Evolutionary conservation across 1,284 basidiomycete species (phyloP).

Genomic region (Ceratobasidium sp.): DNA sequence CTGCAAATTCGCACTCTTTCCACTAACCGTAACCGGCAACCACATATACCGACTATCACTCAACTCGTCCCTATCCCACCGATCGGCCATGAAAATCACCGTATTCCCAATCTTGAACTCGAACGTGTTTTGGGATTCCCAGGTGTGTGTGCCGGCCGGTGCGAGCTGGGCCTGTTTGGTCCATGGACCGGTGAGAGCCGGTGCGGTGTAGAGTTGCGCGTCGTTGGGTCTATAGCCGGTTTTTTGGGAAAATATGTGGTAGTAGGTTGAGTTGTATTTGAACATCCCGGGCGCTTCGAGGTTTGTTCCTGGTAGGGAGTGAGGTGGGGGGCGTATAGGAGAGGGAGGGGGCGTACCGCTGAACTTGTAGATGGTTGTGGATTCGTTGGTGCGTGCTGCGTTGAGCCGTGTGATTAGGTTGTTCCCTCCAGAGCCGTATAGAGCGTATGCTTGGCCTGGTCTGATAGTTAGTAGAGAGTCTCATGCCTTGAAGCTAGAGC

Average conservation of each 20-base stretch:
- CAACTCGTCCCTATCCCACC: conserved; percentile 50
- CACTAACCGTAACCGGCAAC: conserved; percentile 53
- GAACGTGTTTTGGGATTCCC: conserved; percentile 56
- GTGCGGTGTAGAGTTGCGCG: conserved; percentile 54
- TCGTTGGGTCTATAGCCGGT: conserved; percentile 56
- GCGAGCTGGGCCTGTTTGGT: conserved; percentile 54
- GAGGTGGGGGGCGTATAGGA: neutral
- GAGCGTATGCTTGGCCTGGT: conserved; percentile 43
- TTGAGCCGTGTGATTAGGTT: conserved; percentile 53
- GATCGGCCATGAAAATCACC: conserved; percentile 55
- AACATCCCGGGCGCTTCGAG: conserved; percentile 49
- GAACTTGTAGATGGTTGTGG: conserved; percentile 55
- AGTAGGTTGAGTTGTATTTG: conserved; percentile 51
- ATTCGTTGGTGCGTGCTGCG: conserved; percentile 53
- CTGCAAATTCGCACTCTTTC: conserved; percentile 46
- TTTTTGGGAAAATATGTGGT: conserved; percentile 54
- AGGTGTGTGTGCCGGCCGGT: conserved; percentile 55
- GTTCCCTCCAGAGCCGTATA: conserved; percentile 46
- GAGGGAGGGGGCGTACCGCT: conserved; percentile 47
- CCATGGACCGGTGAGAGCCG: conserved; percentile 55
- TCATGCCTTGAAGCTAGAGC: neutral
- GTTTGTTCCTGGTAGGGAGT: conserved; percentile 6
- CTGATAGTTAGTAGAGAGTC: neutral
- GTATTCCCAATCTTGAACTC: conserved; percentile 53
- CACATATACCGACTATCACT: conserved; percentile 54